These are phyloP conservation scores for Aspergillus uvarum DNA, from an alignment of 2,329 filamentous ascomycete species.

Conservation along the genomic window DNA sequence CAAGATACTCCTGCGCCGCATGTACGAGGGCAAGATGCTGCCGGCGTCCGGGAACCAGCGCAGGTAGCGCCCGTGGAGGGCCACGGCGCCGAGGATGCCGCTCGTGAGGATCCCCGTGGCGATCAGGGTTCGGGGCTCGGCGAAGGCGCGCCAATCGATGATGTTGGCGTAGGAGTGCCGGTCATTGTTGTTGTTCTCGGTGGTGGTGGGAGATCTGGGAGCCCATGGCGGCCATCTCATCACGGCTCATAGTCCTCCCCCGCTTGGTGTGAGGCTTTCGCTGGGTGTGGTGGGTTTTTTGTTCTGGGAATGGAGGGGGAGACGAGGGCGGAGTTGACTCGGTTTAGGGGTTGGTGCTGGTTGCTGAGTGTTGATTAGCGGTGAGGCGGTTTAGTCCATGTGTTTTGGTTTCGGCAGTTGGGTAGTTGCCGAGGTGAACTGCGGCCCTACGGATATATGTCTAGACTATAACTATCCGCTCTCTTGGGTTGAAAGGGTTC, in stretches of 20 bases:
- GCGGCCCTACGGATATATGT: not conserved
- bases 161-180: constrained; percentile 48
- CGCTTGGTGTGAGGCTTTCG: not conserved
- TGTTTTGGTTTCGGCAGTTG: not conserved
- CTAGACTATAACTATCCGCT: too few relatives aligned
- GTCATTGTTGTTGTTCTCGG: constrained; percentile 26
- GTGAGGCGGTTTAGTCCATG: too few relatives aligned
- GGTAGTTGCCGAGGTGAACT: constrained; percentile 17
- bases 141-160: constrained; percentile 40
- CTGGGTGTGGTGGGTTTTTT: not conserved
- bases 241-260: constrained; percentile 31
- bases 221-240: constrained; percentile 55
- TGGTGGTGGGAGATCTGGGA: constrained; percentile 33
- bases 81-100: constrained; percentile 36
- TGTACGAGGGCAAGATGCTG: constrained; percentile 72
- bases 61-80: constrained; percentile 58
- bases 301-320: not conserved
- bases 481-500: too few relatives aligned
- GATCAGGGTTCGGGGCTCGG: constrained; percentile 37
- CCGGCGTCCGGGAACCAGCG: constrained; percentile 77
- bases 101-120: constrained; percentile 41
- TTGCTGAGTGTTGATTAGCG: too few relatives aligned
- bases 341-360: too few relatives aligned
- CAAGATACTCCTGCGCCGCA: constrained; percentile 73
- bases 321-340: too few relatives aligned